These are phyloP conservation scores for Craspedostauros australis DNA, from an alignment of 108 stramenopile genomes.

Conservation along the genomic window DNA sequence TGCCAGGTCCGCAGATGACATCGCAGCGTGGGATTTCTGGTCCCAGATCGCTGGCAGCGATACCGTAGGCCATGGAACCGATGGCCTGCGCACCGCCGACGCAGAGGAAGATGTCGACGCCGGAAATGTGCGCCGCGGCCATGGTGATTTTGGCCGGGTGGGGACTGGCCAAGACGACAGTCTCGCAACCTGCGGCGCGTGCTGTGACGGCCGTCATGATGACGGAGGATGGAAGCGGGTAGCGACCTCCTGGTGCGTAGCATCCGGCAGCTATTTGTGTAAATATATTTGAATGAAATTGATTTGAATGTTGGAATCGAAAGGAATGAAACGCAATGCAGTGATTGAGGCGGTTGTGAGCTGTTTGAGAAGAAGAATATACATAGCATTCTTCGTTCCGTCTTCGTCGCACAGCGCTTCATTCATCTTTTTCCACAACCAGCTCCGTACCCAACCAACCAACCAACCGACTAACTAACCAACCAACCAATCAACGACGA, in stretches of 20 bases:
- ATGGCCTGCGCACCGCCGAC: constrained; percentile 97
- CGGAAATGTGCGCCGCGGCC: constrained; percentile 86
- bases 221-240: constrained; percentile 95
- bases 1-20: constrained; percentile 98
- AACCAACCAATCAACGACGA: too few species aligned
- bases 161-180: constrained; percentile 89
- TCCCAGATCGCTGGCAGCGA: constrained; percentile 22
- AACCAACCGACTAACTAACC: too few species aligned
- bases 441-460: too few species aligned
- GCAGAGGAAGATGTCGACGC: constrained; percentile 82
- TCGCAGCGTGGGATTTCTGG: constrained; percentile 82
- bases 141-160: constrained; percentile 88
- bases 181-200: constrained; percentile 89
- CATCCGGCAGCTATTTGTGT: constrained; percentile 81
- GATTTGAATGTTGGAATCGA: not conserved
- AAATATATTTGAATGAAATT: not conserved
- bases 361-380: too few species aligned
- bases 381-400: too few species aligned
- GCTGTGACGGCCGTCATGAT: constrained; percentile 98
- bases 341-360: not conserved
- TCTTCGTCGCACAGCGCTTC: too few species aligned
- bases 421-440: too few species aligned
- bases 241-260: constrained; percentile 98
- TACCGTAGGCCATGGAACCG: constrained; percentile 92
- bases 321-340: not conserved